Conservation (phyloP, 495 filamentous ascomycete species). For the Daldinia concentrica region DNA sequence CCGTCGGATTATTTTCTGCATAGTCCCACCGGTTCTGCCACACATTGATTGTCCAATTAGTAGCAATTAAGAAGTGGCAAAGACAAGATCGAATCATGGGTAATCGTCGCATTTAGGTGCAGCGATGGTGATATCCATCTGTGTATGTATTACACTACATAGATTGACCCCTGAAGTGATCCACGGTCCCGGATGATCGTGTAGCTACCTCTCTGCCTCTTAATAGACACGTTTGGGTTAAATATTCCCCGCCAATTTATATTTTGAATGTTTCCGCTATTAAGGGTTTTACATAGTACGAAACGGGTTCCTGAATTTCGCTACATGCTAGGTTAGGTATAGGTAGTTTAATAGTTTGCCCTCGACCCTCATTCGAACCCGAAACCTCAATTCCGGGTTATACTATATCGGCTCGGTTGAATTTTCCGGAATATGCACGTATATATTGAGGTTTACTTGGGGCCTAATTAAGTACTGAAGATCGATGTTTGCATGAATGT, state of each 20-base stretch:
- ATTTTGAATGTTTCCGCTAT: conserved; percentile 22
- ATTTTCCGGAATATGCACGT: conserved; percentile 9
- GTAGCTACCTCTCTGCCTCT: too few species aligned
- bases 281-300: conserved; percentile 17
- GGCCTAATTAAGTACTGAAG: conserved; percentile 12
- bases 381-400: conserved; percentile 14
- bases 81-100: conserved; percentile 9
- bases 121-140: conserved; percentile 20
- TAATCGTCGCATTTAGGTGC: conserved; percentile 10
- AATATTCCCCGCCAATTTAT: conserved; percentile 24
- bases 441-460: conserved; percentile 9
- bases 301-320: conserved; percentile 7
- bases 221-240: conserved; percentile 3
- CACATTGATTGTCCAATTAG: neutral
- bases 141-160: too few species aligned
- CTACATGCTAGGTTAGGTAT: neutral
- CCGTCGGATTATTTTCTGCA: neutral
- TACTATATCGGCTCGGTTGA: conserved; percentile 1
- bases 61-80: neutral
- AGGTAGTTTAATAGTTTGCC: neutral
- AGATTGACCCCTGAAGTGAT: conserved; percentile 19
- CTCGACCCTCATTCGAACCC: neutral
- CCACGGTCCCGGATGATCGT: conserved; percentile 20
- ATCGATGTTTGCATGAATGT: conserved; percentile 23
- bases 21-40: neutral